Evolutionary conservation across 371 early-diverging fungal genomes (phyloP), one percentile per base, ranked within the genome.

Genomic region (Apophysomyces ossiformis): DNA sequence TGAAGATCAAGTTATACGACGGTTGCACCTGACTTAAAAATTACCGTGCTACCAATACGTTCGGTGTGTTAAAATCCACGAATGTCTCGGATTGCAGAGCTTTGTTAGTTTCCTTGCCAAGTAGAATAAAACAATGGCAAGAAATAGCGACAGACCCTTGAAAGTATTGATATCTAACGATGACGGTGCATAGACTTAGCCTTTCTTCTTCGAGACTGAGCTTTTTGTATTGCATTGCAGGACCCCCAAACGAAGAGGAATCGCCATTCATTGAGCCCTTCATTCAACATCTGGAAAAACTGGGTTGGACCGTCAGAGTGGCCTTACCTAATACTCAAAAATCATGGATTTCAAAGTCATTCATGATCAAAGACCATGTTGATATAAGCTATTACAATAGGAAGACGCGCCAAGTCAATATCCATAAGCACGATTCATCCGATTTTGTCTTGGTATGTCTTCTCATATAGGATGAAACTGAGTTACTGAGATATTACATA

Each of bases 331-430:
- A 78, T 37, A 66, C 72, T 5, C 82, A 81, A 71, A 81, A 78
- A 54, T 78, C 79, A n/a, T 81, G 82, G 82, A 77, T 81, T 35
- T 70, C 78, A 32, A 81, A 78, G 59, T 74, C 82, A 0, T 81
- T 81, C 63, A 72, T 81, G 70, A 81, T 81, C 60, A 81, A 76
- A 45, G 77, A 81, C 26, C 75, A 75, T 16, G 69, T 81, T 26
- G 63, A 75, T 2, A 15, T 73, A 26, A 73, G 73, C 38, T 81
- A 76, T 36, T 81, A 70, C 63, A 71, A 74, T 38, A 59, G 77
- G 43, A 39, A 67, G n/a, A 69, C 68, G 11, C 61, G 69, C 21
- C 69, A 75, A 57, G 65, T 70, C 13, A 59, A 64, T 7, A 16
- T 46, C n/a, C 69, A 77, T 37, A 62, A 73, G 37, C 65, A 66